Evolutionary conservation across 371 early-diverging fungal genomes (phyloP).

Genomic region (Mucor circinelloides): DNA sequence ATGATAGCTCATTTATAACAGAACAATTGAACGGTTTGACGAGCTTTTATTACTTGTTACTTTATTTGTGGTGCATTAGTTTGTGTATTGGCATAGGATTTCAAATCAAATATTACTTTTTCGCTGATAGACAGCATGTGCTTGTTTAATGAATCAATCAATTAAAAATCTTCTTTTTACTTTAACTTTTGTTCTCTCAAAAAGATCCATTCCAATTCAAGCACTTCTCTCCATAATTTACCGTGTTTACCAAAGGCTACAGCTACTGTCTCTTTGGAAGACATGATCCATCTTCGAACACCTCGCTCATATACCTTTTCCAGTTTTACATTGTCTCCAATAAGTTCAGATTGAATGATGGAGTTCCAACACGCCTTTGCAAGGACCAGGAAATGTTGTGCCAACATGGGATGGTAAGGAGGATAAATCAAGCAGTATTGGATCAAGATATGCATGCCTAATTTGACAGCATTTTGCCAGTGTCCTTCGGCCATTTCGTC

Average conservation of each 20-base stretch:
- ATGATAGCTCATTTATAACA: not conserved
- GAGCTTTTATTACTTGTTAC: constrained; percentile 18
- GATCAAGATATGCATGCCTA: constrained; percentile 64
- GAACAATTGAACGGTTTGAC: constrained; percentile 3
- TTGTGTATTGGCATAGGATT: constrained; percentile 17
- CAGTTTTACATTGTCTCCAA: constrained; percentile 15
- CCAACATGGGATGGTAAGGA: constrained; percentile 73
- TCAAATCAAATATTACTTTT: constrained; percentile 15
- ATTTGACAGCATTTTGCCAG: constrained; percentile 56
- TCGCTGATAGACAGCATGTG: not conserved
- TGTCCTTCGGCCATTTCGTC: constrained; percentile 43
- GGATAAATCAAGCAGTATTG: constrained; percentile 73
- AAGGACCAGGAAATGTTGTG: constrained; percentile 62
- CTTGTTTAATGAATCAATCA: not conserved
- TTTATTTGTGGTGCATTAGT: constrained; percentile 13
- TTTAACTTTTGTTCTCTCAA: constrained; percentile 47
- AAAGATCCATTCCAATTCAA: constrained; percentile 52
- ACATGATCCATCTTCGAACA: constrained; percentile 46
- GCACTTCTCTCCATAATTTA: constrained; percentile 42
- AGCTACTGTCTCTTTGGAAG: constrained; percentile 38
- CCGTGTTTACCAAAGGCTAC: constrained; percentile 43
- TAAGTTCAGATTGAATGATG: constrained; percentile 36
- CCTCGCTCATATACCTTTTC: constrained; percentile 44
- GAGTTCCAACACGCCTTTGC: constrained; percentile 73
- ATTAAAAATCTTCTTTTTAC: not conserved